Conservation (phyloP, 2,329 filamentous ascomycete genomes). For the Davidsoniella neocaledoniae region DNA sequence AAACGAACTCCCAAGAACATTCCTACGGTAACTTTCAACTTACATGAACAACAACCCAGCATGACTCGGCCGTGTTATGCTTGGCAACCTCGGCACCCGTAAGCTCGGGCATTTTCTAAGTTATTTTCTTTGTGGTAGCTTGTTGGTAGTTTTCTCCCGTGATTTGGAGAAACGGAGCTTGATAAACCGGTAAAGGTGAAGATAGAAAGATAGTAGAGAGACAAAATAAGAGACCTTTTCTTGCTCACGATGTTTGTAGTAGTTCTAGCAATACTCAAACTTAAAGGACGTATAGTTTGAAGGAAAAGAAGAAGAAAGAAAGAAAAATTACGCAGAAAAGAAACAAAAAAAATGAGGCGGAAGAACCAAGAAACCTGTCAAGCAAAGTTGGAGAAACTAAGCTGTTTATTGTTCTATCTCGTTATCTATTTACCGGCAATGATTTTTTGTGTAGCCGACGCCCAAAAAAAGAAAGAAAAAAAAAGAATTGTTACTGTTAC, state of each 20-base stretch:
- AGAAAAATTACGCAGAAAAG: background rate
- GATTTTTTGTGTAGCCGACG: too few relatives aligned
- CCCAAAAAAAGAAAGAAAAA: too few relatives aligned
- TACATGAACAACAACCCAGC: conserved; percentile 82
- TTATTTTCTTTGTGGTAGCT: background rate
- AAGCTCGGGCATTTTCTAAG: conserved; percentile 23
- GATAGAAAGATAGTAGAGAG: background rate
- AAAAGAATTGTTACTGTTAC: too few relatives aligned
- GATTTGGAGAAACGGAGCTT: background rate
- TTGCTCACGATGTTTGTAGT: too few relatives aligned
- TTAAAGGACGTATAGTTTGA: background rate
- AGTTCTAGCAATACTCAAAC: too few relatives aligned
- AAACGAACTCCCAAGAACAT: background rate
- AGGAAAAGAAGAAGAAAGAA: background rate
- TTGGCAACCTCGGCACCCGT: conserved; percentile 39
- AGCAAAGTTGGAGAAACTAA: background rate
- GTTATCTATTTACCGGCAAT: too few relatives aligned
- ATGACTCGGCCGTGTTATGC: conserved; percentile 69
- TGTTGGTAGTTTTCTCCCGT: background rate
- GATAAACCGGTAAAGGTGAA: background rate
- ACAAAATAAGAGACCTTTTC: background rate
- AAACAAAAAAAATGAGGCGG: background rate
- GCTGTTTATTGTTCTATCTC: background rate
- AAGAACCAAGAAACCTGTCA: background rate
- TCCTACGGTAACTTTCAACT: conserved; percentile 16